Evolutionary conservation across 345 rosid species (phyloP), one percentile per base, ranked within the genome.

Genomic region (Alliaria petiolata): DNA sequence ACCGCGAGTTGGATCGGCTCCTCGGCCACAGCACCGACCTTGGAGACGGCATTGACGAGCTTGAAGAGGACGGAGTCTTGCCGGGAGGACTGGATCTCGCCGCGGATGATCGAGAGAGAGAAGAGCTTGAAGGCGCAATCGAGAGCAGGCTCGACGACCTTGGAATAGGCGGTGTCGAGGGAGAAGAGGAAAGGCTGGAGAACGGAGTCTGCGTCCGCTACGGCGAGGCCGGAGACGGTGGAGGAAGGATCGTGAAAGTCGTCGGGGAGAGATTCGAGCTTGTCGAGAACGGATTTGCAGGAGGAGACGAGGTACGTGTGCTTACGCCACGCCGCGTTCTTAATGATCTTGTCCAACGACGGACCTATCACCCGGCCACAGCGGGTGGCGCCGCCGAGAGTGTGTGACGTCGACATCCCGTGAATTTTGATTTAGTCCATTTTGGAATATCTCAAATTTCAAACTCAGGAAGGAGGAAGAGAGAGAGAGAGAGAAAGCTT

Each of bases 251-350:
- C 81, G 56, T 61, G 52, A n/a, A 83, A 38, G 51, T 65, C 56
- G 66, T 82, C 84, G 75, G 84, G 67, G 67, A 89, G 75, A 49
- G 91, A 75, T 34, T 88, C 90, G 58, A 95, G 95, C 62, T 66
- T 82, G 81, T 95, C 96, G 67, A 95, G 96, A 52, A 82, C 87
- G 20, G 98, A 83, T 81, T 91, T 95, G 77, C 95, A 91, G 9
- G 98, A 72, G 61, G 96, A 78, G 58, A 95, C 99, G 58, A 95
- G 82, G 70, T 85, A 84, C 25, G 98, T 83, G 72, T 95, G 99
- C 71, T 95, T 95, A 33, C 99, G 79, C 98, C 99, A 95, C 13
- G 97, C 96, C 0, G 97, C 98, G 79, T 95, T 95, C 54, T 95
- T 95, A 2, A 95, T 83, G 83, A 95, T 91, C 80, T 89, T 89